Percentiles rank a stretch among this genome's conserved stretches.
Evolutionary conservation across 768 basidiomycete genomes (phyloP).

Genomic region (Naganishia antarctica): DNA sequence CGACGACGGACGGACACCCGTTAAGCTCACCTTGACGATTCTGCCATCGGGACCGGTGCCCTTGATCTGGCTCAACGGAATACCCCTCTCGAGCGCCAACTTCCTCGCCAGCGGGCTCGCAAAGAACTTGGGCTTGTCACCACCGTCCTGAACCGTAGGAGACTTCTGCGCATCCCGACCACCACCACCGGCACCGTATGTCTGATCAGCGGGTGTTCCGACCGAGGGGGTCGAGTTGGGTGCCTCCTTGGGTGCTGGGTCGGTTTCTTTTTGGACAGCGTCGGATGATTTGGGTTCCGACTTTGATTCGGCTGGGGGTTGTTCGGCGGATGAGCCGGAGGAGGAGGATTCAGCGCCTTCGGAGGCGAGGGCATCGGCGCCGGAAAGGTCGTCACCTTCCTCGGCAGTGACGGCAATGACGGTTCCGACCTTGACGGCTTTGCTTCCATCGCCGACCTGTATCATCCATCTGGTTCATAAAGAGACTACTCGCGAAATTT

Average conservation of each 20-base stretch:
- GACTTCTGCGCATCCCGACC: conserved; percentile 37
- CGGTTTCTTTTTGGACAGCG: conserved; percentile 56
- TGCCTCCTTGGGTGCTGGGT: conserved; percentile 31
- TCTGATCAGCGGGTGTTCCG: conserved; percentile 59
- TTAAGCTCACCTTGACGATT: conserved; percentile 66
- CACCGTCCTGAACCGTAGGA: conserved; percentile 32
- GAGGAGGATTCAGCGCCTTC: conserved; percentile 53
- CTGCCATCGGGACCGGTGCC: conserved; percentile 91
- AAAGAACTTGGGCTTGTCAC: conserved; percentile 58
- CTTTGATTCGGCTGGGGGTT: conserved; percentile 49
- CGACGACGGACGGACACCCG: not conserved
- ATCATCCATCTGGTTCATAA: not conserved
- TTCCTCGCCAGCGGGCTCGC: conserved; percentile 95
- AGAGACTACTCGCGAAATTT: not conserved
- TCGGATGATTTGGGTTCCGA: conserved; percentile 48
- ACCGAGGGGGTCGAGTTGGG: conserved; percentile 37
- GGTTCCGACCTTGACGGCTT: conserved; percentile 78
- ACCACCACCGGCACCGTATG: conserved; percentile 40
- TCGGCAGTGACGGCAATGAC: conserved; percentile 88
- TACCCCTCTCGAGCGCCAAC: conserved; percentile 87
- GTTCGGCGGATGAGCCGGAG: conserved; percentile 45
- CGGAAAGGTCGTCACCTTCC: conserved; percentile 89
- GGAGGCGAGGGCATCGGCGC: conserved; percentile 66
- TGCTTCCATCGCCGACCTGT: conserved; percentile 76
- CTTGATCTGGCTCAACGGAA: conserved; percentile 82